phyloP scores from a whole-genome alignment of 75 land plant species.

The Ceratopteris richardii region DNA sequence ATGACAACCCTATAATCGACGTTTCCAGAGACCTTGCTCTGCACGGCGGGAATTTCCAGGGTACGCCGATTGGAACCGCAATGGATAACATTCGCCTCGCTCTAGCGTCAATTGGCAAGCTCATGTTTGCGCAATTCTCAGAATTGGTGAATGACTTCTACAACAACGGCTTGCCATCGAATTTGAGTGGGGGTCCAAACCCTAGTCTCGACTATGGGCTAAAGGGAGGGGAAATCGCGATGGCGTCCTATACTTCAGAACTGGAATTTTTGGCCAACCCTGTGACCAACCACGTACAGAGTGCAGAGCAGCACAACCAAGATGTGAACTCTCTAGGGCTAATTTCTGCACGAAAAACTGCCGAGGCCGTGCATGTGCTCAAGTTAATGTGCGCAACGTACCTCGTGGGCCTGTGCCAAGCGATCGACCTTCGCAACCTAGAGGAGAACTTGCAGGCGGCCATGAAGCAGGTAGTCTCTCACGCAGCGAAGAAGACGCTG shows the following conservation, averaged over 20 bases:
- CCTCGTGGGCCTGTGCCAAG: constrained; percentile 51
- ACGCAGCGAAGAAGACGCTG: constrained; percentile 39
- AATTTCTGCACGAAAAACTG: constrained; percentile 46
- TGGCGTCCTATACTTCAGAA: constrained; percentile 41
- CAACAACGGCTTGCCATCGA: constrained; percentile 61
- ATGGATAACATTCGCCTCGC: constrained; percentile 20
- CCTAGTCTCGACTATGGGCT: too few relatives aligned
- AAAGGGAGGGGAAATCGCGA: constrained; percentile 54
- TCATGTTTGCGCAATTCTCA: constrained; percentile 29
- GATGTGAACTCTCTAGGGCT: constrained; percentile 54
- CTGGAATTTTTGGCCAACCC: constrained; percentile 43
- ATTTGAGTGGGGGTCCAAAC: constrained; percentile 38
- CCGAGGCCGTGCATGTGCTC: constrained; percentile 51
- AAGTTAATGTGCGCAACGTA: constrained; percentile 47
- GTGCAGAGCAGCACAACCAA: too few relatives aligned
- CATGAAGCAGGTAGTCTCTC: constrained; percentile 39
- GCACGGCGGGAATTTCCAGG: constrained; percentile 14
- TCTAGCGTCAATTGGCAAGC: constrained; percentile 20
- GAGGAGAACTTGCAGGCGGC: constrained; percentile 47
- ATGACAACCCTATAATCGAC: too few relatives aligned
- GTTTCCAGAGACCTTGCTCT: constrained; percentile 6
- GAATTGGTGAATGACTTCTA: constrained; percentile 60
- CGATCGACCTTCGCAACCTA: constrained; percentile 46
- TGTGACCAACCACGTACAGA: too few relatives aligned
- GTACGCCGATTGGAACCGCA: constrained; percentile 10